Conservation (phyloP, 805 yeast genomes). For the Wickerhamiella vanderwaltii region DNA sequence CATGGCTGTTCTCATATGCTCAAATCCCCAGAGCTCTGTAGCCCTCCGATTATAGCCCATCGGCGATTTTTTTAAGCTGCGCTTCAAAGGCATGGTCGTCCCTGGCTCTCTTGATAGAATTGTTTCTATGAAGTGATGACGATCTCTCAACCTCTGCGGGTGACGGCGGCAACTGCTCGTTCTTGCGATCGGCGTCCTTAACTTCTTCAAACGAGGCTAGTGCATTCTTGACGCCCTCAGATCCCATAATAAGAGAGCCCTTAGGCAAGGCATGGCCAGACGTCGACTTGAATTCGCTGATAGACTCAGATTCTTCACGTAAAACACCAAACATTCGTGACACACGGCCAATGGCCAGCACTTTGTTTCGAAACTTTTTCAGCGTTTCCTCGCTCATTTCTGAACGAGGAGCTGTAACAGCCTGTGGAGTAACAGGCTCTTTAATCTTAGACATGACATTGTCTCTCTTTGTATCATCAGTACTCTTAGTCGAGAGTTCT, state of each 20-base stretch:
- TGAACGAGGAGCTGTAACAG: constrained; percentile 7
- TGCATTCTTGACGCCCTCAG: constrained; percentile 61
- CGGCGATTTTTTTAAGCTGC: constrained; percentile 10
- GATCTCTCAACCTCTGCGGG: constrained; percentile 40
- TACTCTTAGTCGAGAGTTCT: constrained; percentile 41
- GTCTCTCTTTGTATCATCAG: not conserved
- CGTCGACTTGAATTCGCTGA: constrained; percentile 60
- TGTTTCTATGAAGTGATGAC: constrained; percentile 36
- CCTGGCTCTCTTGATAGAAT: constrained; percentile 17
- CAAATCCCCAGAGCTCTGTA: too few species aligned
- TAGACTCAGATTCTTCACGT: constrained; percentile 78
- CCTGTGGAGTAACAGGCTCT: constrained; percentile 8
- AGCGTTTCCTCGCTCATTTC: constrained; percentile 22
- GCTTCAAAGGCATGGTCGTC: constrained; percentile 12
- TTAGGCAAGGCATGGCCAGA: constrained; percentile 73
- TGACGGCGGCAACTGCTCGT: constrained; percentile 83
- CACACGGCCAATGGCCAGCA: constrained; percentile 91
- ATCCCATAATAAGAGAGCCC: constrained; percentile 73
- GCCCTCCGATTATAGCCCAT: too few species aligned
- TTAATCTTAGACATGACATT: constrained; percentile 10
- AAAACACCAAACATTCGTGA: constrained; percentile 83
- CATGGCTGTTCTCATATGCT: too few species aligned
- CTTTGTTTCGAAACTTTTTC: constrained; percentile 47
- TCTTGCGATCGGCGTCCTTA: constrained; percentile 58
- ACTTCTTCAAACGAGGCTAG: constrained; percentile 75